Percentiles rank a stretch among this genome's conserved stretches.
phyloP scores from a whole-genome alignment of 2,329 filamentous ascomycete genomes.

The Proliferodiscus dingleyae region DNA sequence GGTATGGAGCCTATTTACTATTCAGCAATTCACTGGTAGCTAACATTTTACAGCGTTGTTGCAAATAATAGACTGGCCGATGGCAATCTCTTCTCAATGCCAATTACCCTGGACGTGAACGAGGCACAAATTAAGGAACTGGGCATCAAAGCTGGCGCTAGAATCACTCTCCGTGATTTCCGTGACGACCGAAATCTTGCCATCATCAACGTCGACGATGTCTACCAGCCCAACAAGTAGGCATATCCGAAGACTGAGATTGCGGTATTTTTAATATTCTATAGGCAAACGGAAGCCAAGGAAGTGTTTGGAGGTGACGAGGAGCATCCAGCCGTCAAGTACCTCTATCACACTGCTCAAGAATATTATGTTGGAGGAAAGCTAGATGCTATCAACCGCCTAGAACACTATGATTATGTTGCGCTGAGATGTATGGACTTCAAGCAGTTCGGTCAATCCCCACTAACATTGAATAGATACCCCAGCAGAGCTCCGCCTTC shows the following conservation, averaged over 20 bases:
- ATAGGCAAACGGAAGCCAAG: slow-evolving; percentile 79
- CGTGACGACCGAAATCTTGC: slow-evolving; percentile 94
- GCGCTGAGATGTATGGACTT: slow-evolving; percentile 76
- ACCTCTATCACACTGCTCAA: slow-evolving; percentile 73
- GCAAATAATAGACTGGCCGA: slow-evolving; percentile 79
- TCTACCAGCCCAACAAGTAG: slow-evolving; percentile 94
- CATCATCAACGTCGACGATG: slow-evolving; percentile 90
- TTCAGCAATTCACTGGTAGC: slow-evolving; percentile 20
- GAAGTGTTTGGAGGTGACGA: slow-evolving; percentile 91
- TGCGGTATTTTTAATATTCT: slow-evolving; percentile 19
- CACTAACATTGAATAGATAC: slow-evolving; percentile 56
- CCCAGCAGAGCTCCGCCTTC: slow-evolving; percentile 85
- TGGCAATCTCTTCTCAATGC: slow-evolving; percentile 92
- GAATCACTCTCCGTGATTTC: slow-evolving; percentile 88
- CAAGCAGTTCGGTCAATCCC: neutral
- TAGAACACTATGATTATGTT: slow-evolving; percentile 99
- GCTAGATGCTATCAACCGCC: slow-evolving; percentile 88
- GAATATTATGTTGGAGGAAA: slow-evolving; percentile 96
- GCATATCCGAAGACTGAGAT: slow-evolving; percentile 28
- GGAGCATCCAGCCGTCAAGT: slow-evolving; percentile 87
- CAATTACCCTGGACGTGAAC: slow-evolving; percentile 86
- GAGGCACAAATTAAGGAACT: slow-evolving; percentile 69
- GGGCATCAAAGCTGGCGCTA: slow-evolving; percentile 72
- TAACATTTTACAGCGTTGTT: slow-evolving; percentile 63
- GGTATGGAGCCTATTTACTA: slow-evolving; percentile 48